Percentiles rank a stretch among this genome's conserved stretches.
These are phyloP conservation scores for Macrolepiota fuliginosa DNA, from an alignment of 768 basidiomycete species.

Conservation along the genomic window DNA sequence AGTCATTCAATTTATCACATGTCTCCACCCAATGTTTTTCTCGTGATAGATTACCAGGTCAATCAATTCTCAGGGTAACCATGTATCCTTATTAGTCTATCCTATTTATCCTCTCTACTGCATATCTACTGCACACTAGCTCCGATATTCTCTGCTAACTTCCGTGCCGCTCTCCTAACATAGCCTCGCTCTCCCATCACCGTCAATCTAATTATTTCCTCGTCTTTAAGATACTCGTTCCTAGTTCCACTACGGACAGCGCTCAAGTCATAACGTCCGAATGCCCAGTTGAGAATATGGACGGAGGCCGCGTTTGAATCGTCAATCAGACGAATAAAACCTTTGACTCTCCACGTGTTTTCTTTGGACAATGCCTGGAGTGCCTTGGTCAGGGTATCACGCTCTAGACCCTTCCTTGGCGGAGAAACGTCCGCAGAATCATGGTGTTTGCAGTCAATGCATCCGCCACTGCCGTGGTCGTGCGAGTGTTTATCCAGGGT, in stretches of 20 bases:
- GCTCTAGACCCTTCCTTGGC: conserved; percentile 29
- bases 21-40: neutral
- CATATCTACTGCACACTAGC: conserved; percentile 2
- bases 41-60: conserved; percentile 1
- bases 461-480: neutral
- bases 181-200: conserved; percentile 92
- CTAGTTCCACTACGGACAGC: neutral
- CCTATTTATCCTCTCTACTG: too few relatives aligned
- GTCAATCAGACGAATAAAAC: conserved; percentile 61
- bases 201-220: conserved; percentile 60
- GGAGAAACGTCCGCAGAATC: neutral
- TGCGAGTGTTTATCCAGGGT: conserved; percentile 5
- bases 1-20: conserved; percentile 10
- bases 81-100: neutral
- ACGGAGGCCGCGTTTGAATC: conserved; percentile 18
- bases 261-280: conserved; percentile 74
- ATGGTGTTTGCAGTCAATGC: neutral
- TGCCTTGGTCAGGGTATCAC: conserved; percentile 39
- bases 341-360: conserved; percentile 80
- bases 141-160: conserved; percentile 48
- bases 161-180: conserved; percentile 54
- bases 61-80: neutral
- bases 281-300: conserved; percentile 89
- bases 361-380: conserved; percentile 62
- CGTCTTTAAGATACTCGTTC: conserved; percentile 24